These are phyloP conservation scores for Athelia sp. DNA, from an alignment of 1,284 basidiomycete species.

Conservation along the genomic window DNA sequence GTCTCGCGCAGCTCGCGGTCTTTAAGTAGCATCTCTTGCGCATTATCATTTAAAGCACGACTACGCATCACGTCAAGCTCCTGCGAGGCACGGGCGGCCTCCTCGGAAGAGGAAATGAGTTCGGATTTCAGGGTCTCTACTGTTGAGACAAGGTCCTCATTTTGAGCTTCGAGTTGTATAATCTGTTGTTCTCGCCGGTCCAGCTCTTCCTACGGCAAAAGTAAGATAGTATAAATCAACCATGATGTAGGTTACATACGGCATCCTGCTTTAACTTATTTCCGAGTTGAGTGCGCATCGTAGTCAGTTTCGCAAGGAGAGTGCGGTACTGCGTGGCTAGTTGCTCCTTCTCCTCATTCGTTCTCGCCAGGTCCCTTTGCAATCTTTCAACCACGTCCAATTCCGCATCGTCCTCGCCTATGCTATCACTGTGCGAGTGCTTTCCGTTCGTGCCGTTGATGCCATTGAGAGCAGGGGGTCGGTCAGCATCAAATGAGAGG, in stretches of 20 bases:
- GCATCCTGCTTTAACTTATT: conserved; percentile 96
- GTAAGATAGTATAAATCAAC: conserved; percentile 9
- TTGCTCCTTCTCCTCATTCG: conserved; percentile 79
- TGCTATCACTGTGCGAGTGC: background rate
- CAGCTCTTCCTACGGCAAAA: conserved; percentile 80
- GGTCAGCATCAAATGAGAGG: background rate
- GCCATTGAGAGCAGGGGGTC: background rate
- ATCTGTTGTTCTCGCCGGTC: conserved; percentile 84
- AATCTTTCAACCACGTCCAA: conserved; percentile 47
- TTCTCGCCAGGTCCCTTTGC: conserved; percentile 53
- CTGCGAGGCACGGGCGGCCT: conserved; percentile 60
- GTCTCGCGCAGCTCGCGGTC: conserved; percentile 80
- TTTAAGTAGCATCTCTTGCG: conserved; percentile 68
- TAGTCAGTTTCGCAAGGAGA: conserved; percentile 84
- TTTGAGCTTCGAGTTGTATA: conserved; percentile 69
- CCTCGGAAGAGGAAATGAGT: conserved; percentile 68
- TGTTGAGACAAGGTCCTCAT: conserved; percentile 65
- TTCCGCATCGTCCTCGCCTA: conserved; percentile 11
- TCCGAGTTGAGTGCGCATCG: conserved; percentile 90
- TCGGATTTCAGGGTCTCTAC: conserved; percentile 77
- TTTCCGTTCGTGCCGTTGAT: background rate
- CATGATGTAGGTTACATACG: conserved; percentile 47
- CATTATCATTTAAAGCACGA: conserved; percentile 53
- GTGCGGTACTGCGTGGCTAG: conserved; percentile 83
- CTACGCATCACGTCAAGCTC: conserved; percentile 69